Evolutionary conservation across 169 alveolate species (phyloP).

Genomic region (Plasmodium vinckei): DNA sequence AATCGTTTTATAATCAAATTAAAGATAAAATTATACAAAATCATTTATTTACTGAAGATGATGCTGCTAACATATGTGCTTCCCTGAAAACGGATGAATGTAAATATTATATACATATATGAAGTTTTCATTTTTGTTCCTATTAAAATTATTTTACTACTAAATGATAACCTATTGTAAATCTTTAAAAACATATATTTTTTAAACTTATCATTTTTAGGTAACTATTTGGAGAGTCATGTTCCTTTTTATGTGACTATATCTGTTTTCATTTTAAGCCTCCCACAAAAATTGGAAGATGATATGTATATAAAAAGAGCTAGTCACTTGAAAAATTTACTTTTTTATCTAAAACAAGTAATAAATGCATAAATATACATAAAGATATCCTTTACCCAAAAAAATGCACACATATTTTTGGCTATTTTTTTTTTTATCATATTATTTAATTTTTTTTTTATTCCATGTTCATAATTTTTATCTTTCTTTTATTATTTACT

Average conservation of each 20-base stretch:
- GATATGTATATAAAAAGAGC: conserved; percentile 49
- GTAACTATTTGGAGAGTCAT: conserved; percentile 71
- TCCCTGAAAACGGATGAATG: conserved; percentile 49
- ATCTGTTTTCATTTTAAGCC: conserved; percentile 50
- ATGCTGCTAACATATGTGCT: conserved; percentile 19
- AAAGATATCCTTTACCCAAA: neutral
- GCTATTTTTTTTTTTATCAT: neutral
- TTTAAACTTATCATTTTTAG: conserved; percentile 9
- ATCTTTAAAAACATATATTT: neutral
- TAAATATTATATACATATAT: conserved; percentile 5
- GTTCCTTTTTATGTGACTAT: conserved; percentile 62
- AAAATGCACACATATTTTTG: neutral
- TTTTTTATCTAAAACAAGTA: conserved; percentile 59
- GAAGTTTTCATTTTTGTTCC: neutral
- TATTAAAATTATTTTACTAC: too few species aligned
- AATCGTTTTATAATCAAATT: conserved; percentile 23
- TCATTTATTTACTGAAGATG: conserved; percentile 33
- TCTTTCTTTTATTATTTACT: neutral
- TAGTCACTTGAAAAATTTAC: conserved; percentile 24
- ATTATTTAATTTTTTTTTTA: neutral
- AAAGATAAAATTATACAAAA: conserved; percentile 23
- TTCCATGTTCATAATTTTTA: neutral
- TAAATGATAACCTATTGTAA: too few species aligned
- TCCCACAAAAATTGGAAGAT: conserved; percentile 35
- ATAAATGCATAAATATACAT: neutral